Conservation (phyloP, 257 asterid species). For the Coffea eugenioides region DNA sequence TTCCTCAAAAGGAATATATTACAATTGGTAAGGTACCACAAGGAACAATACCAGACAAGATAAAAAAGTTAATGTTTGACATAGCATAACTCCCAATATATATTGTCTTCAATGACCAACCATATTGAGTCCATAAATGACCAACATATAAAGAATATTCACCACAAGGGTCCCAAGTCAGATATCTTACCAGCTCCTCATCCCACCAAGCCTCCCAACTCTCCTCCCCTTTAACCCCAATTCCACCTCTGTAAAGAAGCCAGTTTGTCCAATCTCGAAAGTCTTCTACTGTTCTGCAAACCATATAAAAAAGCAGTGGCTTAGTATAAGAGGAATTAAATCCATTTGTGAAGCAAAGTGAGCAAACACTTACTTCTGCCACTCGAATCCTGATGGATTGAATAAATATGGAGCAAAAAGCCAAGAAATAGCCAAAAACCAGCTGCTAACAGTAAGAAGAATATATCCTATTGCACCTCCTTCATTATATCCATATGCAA, state of each 20-base stretch:
- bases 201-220: conserved; percentile 99
- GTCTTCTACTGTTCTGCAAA: conserved; percentile 90
- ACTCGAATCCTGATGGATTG: conserved; percentile 98
- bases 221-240: conserved; percentile 98
- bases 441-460: conserved; percentile 91
- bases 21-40: conserved; percentile 1
- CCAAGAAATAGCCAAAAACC: conserved; percentile 92
- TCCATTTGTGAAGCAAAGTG: conserved; percentile 2
- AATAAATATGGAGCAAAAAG: conserved; percentile 95
- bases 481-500: conserved; percentile 70
- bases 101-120: background rate
- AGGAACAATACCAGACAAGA: background rate
- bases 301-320: conserved; percentile 17
- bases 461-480: conserved; percentile 78
- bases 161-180: background rate
- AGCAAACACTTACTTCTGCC: conserved; percentile 84
- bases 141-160: conserved; percentile 18
- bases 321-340: conserved; percentile 22
- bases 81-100: background rate
- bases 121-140: conserved; percentile 17
- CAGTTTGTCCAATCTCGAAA: conserved; percentile 98
- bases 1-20: no score
- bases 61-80: background rate
- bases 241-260: conserved; percentile 98
- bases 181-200: conserved; percentile 81